phyloP scores from a whole-genome alignment of 331 rosid genomes.

The Acacia concinna region DNA sequence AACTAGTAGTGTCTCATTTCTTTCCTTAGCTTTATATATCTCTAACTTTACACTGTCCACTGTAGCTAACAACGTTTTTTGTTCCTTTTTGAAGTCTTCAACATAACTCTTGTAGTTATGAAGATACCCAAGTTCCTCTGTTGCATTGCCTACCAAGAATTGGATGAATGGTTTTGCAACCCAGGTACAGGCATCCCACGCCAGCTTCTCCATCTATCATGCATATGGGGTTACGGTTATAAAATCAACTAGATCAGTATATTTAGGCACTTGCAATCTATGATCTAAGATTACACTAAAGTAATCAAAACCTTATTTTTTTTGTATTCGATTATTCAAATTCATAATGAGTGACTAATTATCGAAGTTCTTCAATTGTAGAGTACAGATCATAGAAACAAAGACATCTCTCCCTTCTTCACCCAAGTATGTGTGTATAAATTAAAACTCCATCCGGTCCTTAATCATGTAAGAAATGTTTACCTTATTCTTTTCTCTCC shows the following conservation, averaged over 20 bases:
- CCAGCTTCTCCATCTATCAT: not conserved
- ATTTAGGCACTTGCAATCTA: not conserved
- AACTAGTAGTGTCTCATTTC: not conserved
- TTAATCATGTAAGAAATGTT: too few relatives aligned
- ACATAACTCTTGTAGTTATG: not conserved
- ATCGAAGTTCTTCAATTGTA: not conserved
- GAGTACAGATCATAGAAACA: too few relatives aligned
- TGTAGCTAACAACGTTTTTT: not conserved
- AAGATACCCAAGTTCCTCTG: not conserved
- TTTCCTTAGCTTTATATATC: not conserved
- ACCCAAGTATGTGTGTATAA: not conserved
- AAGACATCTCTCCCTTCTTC: not conserved
- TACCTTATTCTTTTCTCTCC: too few relatives aligned
- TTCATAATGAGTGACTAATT: not conserved
- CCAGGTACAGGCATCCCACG: too few relatives aligned
- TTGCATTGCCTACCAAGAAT: not conserved
- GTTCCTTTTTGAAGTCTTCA: not conserved
- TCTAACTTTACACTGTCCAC: not conserved
- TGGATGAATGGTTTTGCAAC: not conserved
- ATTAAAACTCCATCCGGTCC: too few relatives aligned
- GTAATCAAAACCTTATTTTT: not conserved
- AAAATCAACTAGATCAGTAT: not conserved
- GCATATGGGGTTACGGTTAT: not conserved
- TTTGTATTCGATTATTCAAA: too few relatives aligned
- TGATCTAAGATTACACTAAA: not conserved